Percentiles rank a stretch among this genome's conserved stretches.
Conservation (phyloP, 768 basidiomycete species). For the Jaapia argillacea region DNA sequence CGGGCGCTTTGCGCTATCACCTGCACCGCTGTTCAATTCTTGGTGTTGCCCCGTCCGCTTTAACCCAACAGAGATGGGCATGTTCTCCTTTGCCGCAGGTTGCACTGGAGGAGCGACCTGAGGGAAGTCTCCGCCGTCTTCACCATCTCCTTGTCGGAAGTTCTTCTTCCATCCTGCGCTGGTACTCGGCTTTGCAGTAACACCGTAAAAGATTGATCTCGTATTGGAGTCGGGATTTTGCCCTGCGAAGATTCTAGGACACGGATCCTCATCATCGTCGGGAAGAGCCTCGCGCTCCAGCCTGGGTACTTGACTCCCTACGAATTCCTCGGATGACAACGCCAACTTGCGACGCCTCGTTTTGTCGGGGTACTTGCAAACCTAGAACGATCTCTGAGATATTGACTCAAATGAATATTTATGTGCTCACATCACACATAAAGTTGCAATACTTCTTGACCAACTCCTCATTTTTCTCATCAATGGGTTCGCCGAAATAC, state of each 20-base stretch:
- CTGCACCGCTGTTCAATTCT: not conserved
- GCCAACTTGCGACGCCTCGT: conserved; percentile 35
- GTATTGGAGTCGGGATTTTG: conserved; percentile 2
- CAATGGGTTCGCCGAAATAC: conserved; percentile 69
- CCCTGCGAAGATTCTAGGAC: conserved; percentile 3
- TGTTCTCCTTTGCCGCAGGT: not conserved
- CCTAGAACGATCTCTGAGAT: conserved; percentile 25
- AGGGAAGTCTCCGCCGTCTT: not conserved
- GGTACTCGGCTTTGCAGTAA: not conserved
- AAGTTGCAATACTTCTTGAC: conserved; percentile 48
- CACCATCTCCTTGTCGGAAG: not conserved
- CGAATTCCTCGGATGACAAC: conserved; percentile 33
- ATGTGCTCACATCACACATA: conserved; percentile 68
- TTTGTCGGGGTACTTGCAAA: conserved; percentile 74
- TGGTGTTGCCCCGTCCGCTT: not conserved
- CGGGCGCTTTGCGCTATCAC: too few species aligned
- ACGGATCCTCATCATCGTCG: conserved; percentile 20
- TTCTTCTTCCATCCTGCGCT: not conserved
- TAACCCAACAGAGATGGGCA: not conserved
- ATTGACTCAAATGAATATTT: not conserved
- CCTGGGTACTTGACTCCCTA: conserved; percentile 12
- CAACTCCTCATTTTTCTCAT: conserved; percentile 32
- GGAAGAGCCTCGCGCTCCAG: conserved; percentile 6
- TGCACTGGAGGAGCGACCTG: not conserved
- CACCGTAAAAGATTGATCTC: not conserved